A percentile compares a stretch with the other conserved stretches of the same genome.
Conservation (phyloP, 2,329 filamentous ascomycete species). For the Albifimbria verrucaria region DNA sequence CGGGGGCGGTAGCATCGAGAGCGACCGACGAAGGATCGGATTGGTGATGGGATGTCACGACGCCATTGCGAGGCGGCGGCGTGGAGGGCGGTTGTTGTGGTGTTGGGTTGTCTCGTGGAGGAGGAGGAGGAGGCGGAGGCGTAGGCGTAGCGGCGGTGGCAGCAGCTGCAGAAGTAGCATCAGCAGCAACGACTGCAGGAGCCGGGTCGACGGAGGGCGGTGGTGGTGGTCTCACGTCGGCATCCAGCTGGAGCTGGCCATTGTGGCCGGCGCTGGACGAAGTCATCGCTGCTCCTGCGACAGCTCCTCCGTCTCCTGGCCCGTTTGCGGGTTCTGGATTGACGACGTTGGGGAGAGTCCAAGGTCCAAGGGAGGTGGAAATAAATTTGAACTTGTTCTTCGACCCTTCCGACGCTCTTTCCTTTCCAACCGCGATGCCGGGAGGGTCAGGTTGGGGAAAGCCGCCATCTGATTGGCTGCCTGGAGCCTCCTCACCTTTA, state of each 20-base stretch:
- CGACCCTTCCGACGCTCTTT: conserved; percentile 16
- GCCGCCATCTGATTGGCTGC: conserved; percentile 19
- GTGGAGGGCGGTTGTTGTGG: background rate
- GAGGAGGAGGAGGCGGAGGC: background rate
- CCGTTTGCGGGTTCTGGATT: conserved; percentile 3
- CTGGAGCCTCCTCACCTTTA: conserved; percentile 1
- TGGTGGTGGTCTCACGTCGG: conserved; percentile 11
- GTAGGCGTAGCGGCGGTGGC: background rate
- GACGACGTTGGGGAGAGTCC: conserved; percentile 9
- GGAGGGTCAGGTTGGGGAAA: conserved; percentile 18
- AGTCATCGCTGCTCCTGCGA: conserved; percentile 56
- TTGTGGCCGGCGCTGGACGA: conserved; percentile 48
- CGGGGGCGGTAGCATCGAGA: background rate
- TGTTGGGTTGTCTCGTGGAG: background rate
- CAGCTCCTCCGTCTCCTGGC: conserved; percentile 53
- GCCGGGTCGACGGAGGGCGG: conserved; percentile 8
- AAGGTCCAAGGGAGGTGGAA: too few relatives aligned
- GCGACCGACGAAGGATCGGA: background rate
- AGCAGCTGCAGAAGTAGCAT: background rate
- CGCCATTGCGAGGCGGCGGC: background rate
- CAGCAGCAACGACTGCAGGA: conserved; percentile 8
- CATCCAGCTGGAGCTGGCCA: conserved; percentile 18
- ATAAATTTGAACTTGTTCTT: conserved; percentile 10
- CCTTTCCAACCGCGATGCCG: conserved; percentile 18
- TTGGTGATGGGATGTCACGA: background rate